Base-by-base conservation (phyloP, 1,139 yeast genomes). In the Chernovozyma sophiae-reginae region DNA sequence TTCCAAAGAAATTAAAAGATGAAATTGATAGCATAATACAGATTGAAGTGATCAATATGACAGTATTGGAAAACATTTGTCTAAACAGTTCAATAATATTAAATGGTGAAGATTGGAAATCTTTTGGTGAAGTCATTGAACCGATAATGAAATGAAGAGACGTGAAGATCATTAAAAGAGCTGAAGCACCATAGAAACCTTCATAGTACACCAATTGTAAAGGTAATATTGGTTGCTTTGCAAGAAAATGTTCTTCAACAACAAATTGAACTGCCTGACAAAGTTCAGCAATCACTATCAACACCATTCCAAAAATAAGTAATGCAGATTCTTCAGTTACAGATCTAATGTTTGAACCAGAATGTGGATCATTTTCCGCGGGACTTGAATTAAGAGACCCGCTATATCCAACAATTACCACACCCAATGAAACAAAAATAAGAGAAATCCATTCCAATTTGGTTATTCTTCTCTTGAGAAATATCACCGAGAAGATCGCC, bases 261-360 rank as follows among this genome's bases (percentile, higher is more conserved):
- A 85, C 94, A 57, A 84, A 86, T 53, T 86, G 95, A 19, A 79
- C 59, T 0, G 95, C 92, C 37, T 82, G 80, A 44, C 82, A 71
- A 7, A 79, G 52, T 48, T 80, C 86, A 6, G 85, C 95, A 20
- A 74, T 43, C 12, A 83, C 58, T 39, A 86, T 73, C 33, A 85
- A 56, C 0, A 57, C 31, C 39, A 85, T 74, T 1, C 95, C 95
- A 32, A 80, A 48, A 0, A 72, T 51, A 2, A 72, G 60, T 36
- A 57, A 45, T 1, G 56, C 52, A 4, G 52, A 49, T 10, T 43
- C 38, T 17, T 38, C 23, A 31, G 42, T 24, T 1, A 46, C 30
- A 5, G 44, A 15, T 5, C 35, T 18, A 4, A 41, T 24, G 5
- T 30, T 27, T 18, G 42, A 46, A 12, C 44, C 46, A 4, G 44